Base-by-base conservation (phyloP, 139 green algal genomes). In the Auxenochlorella protothecoides region DNA sequence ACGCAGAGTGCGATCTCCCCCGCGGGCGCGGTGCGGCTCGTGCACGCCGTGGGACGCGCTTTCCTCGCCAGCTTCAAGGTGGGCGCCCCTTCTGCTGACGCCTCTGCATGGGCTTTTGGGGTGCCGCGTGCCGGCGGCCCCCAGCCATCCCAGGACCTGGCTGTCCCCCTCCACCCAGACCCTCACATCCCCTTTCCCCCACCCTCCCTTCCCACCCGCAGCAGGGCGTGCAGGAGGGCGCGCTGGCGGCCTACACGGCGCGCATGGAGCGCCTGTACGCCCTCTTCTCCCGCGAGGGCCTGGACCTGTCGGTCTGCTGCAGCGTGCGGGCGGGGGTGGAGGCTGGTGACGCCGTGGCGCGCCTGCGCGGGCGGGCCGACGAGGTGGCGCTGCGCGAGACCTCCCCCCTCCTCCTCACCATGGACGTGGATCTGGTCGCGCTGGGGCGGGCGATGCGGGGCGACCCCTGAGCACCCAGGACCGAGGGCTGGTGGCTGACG, bases 281-380 rank as follows among this genome's bases (percentile, higher is more conserved):
- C 65, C 80, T 87, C 70, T 69, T 91, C 51, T 83, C 78, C 15
- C 69, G 80, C 3, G 85, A 86, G 53, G 75, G 72, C 60, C 71
- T 91, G 65, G 84, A 91, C 69, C 55, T 86, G 57, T 80, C 83
- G n/a, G 56, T 86, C 60, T 90, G 78, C 65, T 10, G 90, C 51
- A 72, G 80, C 14, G 78, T 72, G 5, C 53, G 52, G 8, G 77
- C 73, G 2, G 68, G 68, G 15, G 68, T 84, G 44, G 63, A 71
- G 57, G 66, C 74, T 63, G 68, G 65, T 6, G 16, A 72, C 9
- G 73, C 81, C 68, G 54, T 86, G 55, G 13, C 80, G n/a, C 68
- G 60, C 15, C 51, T 86, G 15, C 62, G 59, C 27, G 80, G 81
- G 9, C 68, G 52, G 3, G 74, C 69, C 2, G 81, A 86, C 55